These are phyloP conservation scores for Hippophae gyantsensis DNA, from an alignment of 306 rosid genomes.

Conservation along the genomic window DNA sequence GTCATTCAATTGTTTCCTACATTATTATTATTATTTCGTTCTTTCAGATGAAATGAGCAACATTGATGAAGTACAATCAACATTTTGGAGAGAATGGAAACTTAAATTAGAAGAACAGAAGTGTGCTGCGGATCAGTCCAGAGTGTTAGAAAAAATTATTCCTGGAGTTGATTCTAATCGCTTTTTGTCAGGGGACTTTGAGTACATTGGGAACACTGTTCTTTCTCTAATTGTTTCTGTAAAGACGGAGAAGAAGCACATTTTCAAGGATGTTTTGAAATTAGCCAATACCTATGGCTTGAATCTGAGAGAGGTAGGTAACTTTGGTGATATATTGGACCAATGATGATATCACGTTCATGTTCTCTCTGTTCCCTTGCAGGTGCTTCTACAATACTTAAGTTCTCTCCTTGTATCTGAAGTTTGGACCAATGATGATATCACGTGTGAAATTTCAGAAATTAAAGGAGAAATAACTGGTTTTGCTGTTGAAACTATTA, in stretches of 20 bases:
- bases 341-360: constrained; percentile 9
- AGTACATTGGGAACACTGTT: constrained; percentile 58
- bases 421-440: constrained; percentile 82
- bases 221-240: constrained; percentile 70
- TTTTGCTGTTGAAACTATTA: constrained; percentile 55
- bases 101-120: constrained; percentile 80
- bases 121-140: constrained; percentile 67
- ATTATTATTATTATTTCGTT: constrained; percentile 1
- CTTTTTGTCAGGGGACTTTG: constrained; percentile 67
- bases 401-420: constrained; percentile 74
- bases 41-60: constrained; percentile 59
- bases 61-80: constrained; percentile 69
- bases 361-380: constrained; percentile 31
- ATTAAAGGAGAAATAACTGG: constrained; percentile 45
- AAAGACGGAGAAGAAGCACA: constrained; percentile 60
- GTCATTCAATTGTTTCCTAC: constrained; percentile 5
- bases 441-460: constrained; percentile 56
- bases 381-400: constrained; percentile 65
- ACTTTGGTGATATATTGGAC: constrained; percentile 15
- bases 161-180: constrained; percentile 89
- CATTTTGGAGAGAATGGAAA: constrained; percentile 99
- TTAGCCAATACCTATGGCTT: constrained; percentile 71
- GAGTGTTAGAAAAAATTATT: constrained; percentile 66
- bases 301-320: constrained; percentile 61
- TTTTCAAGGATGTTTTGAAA: constrained; percentile 64